phyloP scores from a whole-genome alignment of 768 basidiomycete genomes.

The Tricholoma sp. region DNA sequence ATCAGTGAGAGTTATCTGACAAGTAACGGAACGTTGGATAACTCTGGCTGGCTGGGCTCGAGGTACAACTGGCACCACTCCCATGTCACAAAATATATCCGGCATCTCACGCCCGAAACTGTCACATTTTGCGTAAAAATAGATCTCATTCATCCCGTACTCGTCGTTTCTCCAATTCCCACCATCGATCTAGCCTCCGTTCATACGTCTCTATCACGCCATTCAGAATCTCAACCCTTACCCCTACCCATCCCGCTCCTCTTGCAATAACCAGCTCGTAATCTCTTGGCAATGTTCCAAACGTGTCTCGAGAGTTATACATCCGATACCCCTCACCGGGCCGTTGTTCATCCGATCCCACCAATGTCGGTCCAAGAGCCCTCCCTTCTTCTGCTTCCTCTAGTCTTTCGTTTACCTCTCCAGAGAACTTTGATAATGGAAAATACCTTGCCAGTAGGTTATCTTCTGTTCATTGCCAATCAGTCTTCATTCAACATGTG shows the following conservation, averaged over 20 bases:
- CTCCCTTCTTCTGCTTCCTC: no score
- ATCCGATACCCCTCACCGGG: conserved; percentile 62
- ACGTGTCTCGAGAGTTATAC: conserved; percentile 61
- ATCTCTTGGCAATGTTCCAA: conserved; percentile 51
- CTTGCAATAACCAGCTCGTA: conserved; percentile 46
- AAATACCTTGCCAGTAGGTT: conserved; percentile 36
- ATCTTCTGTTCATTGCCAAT: conserved; percentile 3
- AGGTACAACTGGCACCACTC: not conserved
- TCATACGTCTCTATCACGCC: conserved; percentile 63
- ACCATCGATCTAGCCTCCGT: conserved; percentile 42
- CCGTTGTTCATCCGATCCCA: conserved; percentile 18
- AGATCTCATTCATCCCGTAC: conserved; percentile 4
- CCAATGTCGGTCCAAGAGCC: conserved; percentile 5
- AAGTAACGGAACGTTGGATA: conserved; percentile 3
- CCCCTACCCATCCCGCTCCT: conserved; percentile 52
- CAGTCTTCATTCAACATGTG: conserved; percentile 8
- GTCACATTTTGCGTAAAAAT: conserved; percentile 6
- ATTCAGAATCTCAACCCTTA: conserved; percentile 45
- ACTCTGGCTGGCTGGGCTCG: no score
- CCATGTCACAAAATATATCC: not conserved
- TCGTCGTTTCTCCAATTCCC: conserved; percentile 24
- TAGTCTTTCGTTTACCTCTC: not conserved
- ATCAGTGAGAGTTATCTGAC: no score
- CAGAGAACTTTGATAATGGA: conserved; percentile 23
- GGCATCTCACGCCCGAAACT: not conserved